Conservation (phyloP, 2,329 filamentous ascomycete genomes). For the Cladorrhinum sp. region DNA sequence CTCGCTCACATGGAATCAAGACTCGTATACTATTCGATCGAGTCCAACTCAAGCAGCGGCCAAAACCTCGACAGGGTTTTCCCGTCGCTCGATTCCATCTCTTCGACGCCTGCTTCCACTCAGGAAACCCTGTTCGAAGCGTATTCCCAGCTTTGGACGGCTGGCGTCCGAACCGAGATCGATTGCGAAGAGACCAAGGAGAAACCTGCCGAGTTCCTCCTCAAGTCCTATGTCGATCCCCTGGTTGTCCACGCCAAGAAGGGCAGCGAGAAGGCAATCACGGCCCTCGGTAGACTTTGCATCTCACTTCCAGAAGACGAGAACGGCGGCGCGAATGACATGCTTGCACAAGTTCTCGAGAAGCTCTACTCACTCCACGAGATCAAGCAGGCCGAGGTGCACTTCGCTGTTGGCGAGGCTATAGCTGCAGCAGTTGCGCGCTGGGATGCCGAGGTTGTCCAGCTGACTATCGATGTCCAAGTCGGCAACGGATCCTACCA, state of each 20-base stretch:
- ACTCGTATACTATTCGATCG: constrained; percentile 39
- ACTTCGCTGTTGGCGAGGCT: constrained; percentile 88
- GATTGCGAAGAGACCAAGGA: constrained; percentile 19
- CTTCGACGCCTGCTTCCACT: constrained; percentile 32
- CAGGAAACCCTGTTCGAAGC: constrained; percentile 45
- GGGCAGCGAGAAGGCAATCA: constrained; percentile 77
- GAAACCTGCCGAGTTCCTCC: constrained; percentile 22
- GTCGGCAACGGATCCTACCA: constrained; percentile 25
- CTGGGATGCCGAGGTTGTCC: constrained; percentile 79
- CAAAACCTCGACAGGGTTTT: constrained; percentile 14
- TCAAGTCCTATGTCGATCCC: constrained; percentile 54
- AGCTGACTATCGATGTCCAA: constrained; percentile 73
- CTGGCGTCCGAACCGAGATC: constrained; percentile 34
- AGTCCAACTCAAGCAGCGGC: not conserved
- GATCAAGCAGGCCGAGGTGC: constrained; percentile 78
- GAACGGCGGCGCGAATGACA: constrained; percentile 32
- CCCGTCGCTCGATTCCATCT: constrained; percentile 25
- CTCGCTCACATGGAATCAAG: constrained; percentile 45
- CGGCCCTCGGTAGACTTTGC: constrained; percentile 74
- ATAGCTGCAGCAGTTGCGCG: constrained; percentile 73
- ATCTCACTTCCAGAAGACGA: constrained; percentile 52
- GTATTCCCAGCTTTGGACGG: constrained; percentile 44
- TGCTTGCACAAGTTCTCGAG: constrained; percentile 57
- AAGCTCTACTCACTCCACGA: constrained; percentile 76
- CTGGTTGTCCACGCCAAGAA: constrained; percentile 69